Base-by-base conservation (phyloP, 2,329 filamentous ascomycete genomes). In the Talaromyces atroroseus region DNA sequence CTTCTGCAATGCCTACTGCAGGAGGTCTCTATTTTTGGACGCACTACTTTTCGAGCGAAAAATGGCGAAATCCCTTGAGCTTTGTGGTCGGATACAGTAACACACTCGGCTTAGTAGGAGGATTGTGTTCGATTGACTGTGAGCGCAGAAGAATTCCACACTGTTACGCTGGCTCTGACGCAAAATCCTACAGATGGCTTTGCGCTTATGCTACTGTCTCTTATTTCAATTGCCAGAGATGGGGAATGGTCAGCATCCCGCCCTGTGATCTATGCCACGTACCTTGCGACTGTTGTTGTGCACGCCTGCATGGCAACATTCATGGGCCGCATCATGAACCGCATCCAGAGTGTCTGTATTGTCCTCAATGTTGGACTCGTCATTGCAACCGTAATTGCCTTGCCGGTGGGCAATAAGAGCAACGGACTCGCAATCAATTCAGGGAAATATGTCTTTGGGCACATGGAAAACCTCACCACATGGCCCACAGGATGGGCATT, bases 21-120 rank as follows among this genome's bases (percentile, higher is more conserved):
- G 82, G 82, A 10, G 82, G 82, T 0, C 68, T 85, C 1, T 84
- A 84, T 64, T 84, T 74, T 69, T 78, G 80, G 79, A 82, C 81
- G 7, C 82, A 84, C 61, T 82, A 82, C 66, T 84, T 83, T 64
- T 77, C 79, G 11, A 78, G 76, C 2, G 77, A 78, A 2, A 78
- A 77, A 42, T 80, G 74, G 58, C 76, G 80, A 59, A 83, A 83
- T 63, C 77, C 80, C 3, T 66, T 85, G n/a, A 81, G 78, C 60
- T 84, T 84, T 62, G 66, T 84, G 34, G 81, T 84, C 18, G 82
- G 82, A 26, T 84, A 84, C 61, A 82, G 80, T 65, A 84, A 85
- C 63, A 84, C 80, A 1, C 72, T 85, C 18, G 82, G 82, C 6
- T 66, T 84, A 8, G 74, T 85, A n/a, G 82, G 81, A 32, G 82